phyloP scores from a whole-genome alignment of 140 eudicot species.

The Cichorium intybus region DNA sequence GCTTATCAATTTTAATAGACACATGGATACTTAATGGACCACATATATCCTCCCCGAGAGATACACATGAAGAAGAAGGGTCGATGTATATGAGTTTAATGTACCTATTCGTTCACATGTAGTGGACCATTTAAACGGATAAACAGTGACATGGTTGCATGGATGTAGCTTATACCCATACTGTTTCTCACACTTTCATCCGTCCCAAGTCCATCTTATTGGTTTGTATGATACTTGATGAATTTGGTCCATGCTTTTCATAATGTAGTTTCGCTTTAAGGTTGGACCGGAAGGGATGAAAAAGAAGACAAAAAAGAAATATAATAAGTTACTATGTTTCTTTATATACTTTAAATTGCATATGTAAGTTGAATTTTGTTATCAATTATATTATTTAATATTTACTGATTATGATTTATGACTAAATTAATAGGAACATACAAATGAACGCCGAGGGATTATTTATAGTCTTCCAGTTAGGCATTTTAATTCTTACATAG shows the following conservation, averaged over 20 bases:
- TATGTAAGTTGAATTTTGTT: not conserved
- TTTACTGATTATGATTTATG: too few relatives aligned
- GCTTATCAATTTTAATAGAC: not conserved
- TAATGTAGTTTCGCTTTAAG: not conserved
- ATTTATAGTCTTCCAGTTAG: too few relatives aligned
- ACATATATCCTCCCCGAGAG: not conserved
- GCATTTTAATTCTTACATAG: too few relatives aligned
- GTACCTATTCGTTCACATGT: not conserved
- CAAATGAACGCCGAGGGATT: too few relatives aligned
- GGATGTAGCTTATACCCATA: constrained; percentile 10
- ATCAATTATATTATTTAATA: too few relatives aligned
- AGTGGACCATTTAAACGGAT: constrained; percentile 13
- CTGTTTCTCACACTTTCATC: constrained; percentile 13
- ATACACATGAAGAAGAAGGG: not conserved
- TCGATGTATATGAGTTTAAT: constrained; percentile 15
- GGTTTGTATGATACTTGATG: constrained; percentile 11
- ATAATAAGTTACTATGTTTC: not conserved
- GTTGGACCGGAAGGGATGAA: not conserved
- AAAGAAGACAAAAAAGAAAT: too few relatives aligned
- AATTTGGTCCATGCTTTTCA: constrained; percentile 8
- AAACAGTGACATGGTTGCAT: constrained; percentile 13
- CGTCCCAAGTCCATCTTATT: not conserved
- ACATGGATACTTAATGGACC: constrained; percentile 3
- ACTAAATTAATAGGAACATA: too few relatives aligned
- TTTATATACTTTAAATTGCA: not conserved